Evolutionary conservation across 2,329 filamentous ascomycete species (phyloP).

Genomic region (Beauveria sp.): DNA sequence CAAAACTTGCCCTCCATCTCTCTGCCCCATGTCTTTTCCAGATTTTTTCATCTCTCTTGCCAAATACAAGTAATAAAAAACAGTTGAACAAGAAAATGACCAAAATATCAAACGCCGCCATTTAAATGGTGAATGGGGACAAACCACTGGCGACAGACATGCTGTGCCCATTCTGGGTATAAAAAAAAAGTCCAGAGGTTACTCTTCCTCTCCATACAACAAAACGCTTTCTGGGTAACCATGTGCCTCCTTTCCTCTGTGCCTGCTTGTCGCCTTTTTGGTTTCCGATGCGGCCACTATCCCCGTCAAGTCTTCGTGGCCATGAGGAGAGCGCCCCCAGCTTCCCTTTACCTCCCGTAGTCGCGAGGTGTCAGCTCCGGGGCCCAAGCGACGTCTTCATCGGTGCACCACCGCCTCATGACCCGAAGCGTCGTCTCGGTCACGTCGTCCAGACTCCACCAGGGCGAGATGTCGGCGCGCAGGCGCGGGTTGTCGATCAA

Average conservation of each 20-base stretch:
- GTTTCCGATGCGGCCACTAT: background rate
- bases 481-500: slow-evolving; percentile 22
- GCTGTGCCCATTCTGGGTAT: slow-evolving; percentile 11
- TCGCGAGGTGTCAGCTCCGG: slow-evolving; percentile 24
- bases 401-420: slow-evolving; percentile 35
- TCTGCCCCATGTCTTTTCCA: no score
- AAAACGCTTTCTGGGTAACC: slow-evolving; percentile 16
- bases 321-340: background rate
- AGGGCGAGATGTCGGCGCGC: slow-evolving; percentile 29
- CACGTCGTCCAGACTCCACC: slow-evolving; percentile 38
- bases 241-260: background rate
- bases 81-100: no score
- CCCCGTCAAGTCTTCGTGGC: background rate
- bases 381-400: slow-evolving; percentile 40
- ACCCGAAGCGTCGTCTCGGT: slow-evolving; percentile 31
- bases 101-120: background rate
- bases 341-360: background rate
- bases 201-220: background rate
- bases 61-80: no score
- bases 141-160: background rate
- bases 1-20: no score
- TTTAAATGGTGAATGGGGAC: background rate
- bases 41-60: no score
- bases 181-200: background rate
- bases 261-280: background rate